Percentiles rank a stretch among this genome's conserved stretches.
Conservation (phyloP, 768 basidiomycete species). For the Russula sp. region DNA sequence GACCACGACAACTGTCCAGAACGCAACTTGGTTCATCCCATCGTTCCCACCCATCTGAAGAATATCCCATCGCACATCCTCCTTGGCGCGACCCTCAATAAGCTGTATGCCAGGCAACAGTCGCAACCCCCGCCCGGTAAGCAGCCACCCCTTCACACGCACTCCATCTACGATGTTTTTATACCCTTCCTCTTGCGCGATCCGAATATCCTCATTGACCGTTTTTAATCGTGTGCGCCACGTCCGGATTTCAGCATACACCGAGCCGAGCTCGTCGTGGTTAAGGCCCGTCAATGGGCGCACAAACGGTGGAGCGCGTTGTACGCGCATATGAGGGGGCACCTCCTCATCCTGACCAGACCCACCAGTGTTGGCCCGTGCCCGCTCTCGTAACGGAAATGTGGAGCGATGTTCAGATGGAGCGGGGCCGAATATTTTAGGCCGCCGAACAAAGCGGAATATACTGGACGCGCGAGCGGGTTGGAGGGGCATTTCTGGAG, state of each 20-base stretch:
- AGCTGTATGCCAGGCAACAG: conserved; percentile 60
- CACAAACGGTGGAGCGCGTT: conserved; percentile 67
- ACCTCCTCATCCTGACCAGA: conserved; percentile 45
- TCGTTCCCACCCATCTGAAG: conserved; percentile 56
- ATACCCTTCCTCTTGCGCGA: conserved; percentile 62
- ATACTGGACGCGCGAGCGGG: conserved; percentile 23
- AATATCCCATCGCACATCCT: conserved; percentile 79
- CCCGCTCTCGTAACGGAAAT: conserved; percentile 53
- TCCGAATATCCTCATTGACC: conserved; percentile 71
- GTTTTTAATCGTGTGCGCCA: conserved; percentile 68
- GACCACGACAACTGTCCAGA: conserved; percentile 57
- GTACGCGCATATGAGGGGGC: conserved; percentile 63
- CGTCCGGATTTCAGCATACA: conserved; percentile 66
- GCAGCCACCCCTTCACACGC: conserved; percentile 71
- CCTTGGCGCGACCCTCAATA: conserved; percentile 78
- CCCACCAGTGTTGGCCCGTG: conserved; percentile 35
- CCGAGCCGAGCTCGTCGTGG: conserved; percentile 59
- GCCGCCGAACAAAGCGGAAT: conserved; percentile 26
- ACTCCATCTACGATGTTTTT: conserved; percentile 70
- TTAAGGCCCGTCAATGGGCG: conserved; percentile 70
- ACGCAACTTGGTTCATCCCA: conserved; percentile 44
- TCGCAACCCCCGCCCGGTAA: conserved; percentile 67
- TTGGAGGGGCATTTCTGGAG: conserved; percentile 30
- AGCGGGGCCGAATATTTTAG: conserved; percentile 31
- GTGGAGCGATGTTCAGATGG: conserved; percentile 51